Evolutionary conservation across 768 basidiomycete species (phyloP).

Genomic region (Pleurotus eryngii): DNA sequence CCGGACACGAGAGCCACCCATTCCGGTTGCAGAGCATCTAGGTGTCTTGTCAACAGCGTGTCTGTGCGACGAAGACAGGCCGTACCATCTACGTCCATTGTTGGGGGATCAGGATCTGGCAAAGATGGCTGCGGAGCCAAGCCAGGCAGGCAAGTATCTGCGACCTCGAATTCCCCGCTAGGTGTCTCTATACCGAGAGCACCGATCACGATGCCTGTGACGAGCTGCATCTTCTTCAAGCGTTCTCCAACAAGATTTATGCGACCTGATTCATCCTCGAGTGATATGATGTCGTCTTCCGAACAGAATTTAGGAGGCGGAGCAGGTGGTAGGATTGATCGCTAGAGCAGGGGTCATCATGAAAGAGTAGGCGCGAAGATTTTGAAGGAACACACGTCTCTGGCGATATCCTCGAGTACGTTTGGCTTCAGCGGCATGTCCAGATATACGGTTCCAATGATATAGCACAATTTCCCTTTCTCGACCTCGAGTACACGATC

Average conservation of each 20-base stretch:
- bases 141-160: conserved; percentile 83
- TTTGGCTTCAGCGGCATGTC: conserved; percentile 99
- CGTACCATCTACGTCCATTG: conserved; percentile 74
- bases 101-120: conserved; percentile 23
- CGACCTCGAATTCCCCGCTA: conserved; percentile 89
- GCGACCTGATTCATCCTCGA: conserved; percentile 96
- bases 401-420: conserved; percentile 90
- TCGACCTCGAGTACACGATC: conserved; percentile 83
- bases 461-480: conserved; percentile 82
- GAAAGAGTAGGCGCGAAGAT: conserved; percentile 2
- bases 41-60: neutral
- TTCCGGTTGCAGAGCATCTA: conserved; percentile 40
- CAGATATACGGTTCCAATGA: conserved; percentile 95
- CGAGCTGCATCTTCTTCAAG: conserved; percentile 58
- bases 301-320: conserved; percentile 74
- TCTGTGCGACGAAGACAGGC: neutral
- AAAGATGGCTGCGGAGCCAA: conserved; percentile 58
- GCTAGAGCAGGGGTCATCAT: conserved; percentile 41
- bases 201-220: conserved; percentile 90
- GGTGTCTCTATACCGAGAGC: conserved; percentile 89
- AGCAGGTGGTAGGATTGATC: conserved; percentile 84
- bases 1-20: conserved; percentile 90
- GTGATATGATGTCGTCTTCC: conserved; percentile 73
- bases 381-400: conserved; percentile 64
- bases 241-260: conserved; percentile 81